Percentiles rank a stretch among this genome's conserved stretches.
Conservation (phyloP, 306 rosid genomes). For the Glycine tomentella region DNA sequence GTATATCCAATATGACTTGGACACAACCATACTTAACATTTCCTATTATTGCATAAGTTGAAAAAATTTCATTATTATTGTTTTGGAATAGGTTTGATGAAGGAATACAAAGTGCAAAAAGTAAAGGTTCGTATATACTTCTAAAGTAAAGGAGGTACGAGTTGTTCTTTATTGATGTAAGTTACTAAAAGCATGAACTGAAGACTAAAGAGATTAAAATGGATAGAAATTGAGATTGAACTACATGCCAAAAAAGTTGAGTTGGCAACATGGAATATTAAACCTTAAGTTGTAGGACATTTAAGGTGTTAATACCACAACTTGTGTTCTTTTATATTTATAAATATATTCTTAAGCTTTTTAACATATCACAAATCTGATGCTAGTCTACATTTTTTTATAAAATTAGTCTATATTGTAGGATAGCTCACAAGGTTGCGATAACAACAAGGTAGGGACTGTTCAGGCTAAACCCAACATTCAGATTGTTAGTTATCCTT, state of each 20-base stretch:
- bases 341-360: no score
- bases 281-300: not conserved
- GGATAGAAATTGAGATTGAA: not conserved
- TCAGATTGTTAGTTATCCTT: not conserved
- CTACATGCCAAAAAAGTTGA: not conserved
- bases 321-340: no score
- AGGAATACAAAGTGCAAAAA: not conserved
- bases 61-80: not conserved
- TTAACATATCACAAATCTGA: not conserved
- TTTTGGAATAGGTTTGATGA: not conserved
- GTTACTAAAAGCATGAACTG: not conserved
- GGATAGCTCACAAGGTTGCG: conserved; percentile 32
- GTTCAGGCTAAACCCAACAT: conserved; percentile 20
- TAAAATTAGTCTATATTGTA: not conserved
- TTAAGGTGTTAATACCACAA: not conserved
- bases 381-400: not conserved
- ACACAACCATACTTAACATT: not conserved
- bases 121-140: not conserved
- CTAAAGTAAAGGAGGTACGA: not conserved
- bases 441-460: conserved; percentile 26
- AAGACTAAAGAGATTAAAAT: not conserved
- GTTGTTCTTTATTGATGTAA: not conserved
- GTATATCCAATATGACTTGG: no score
- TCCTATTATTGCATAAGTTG: not conserved
- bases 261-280: no score